Evolutionary conservation across 352 stramenopile species (phyloP).

Genomic region (Albugo candida): DNA sequence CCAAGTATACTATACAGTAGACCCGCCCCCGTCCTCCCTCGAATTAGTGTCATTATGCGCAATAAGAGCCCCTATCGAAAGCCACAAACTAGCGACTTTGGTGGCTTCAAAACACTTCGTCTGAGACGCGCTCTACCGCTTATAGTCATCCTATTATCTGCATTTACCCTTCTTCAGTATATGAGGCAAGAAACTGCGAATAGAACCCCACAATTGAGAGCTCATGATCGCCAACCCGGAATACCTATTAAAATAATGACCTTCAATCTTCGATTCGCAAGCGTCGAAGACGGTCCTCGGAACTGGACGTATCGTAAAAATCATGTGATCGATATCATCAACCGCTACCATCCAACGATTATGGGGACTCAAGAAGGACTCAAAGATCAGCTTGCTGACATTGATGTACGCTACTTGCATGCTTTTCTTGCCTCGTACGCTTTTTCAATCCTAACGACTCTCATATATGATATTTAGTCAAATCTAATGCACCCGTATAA

Average conservation of each 20-base stretch:
- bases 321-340: conserved; percentile 51
- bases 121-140: too few relatives aligned
- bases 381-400: conserved; percentile 37
- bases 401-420: conserved; percentile 15
- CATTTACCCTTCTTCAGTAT: too few relatives aligned
- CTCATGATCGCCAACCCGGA: too few relatives aligned
- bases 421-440: neutral
- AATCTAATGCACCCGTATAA: conserved; percentile 41
- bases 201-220: too few relatives aligned
- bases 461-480: conserved; percentile 7
- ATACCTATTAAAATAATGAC: conserved; percentile 59
- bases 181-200: too few relatives aligned
- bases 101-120: too few relatives aligned
- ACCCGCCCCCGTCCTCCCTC: too few relatives aligned
- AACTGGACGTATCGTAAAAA: conserved; percentile 52
- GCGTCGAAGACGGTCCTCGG: conserved; percentile 36
- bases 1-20: too few relatives aligned
- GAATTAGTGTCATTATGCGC: too few relatives aligned
- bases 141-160: too few relatives aligned
- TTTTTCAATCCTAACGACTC: neutral
- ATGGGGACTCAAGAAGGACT: conserved; percentile 62
- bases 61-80: too few relatives aligned
- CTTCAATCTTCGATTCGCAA: conserved; percentile 63
- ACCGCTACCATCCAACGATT: conserved; percentile 44
- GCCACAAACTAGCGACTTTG: too few relatives aligned